Base-by-base conservation (phyloP, 306 rosid species). In the Prunus mongolica region DNA sequence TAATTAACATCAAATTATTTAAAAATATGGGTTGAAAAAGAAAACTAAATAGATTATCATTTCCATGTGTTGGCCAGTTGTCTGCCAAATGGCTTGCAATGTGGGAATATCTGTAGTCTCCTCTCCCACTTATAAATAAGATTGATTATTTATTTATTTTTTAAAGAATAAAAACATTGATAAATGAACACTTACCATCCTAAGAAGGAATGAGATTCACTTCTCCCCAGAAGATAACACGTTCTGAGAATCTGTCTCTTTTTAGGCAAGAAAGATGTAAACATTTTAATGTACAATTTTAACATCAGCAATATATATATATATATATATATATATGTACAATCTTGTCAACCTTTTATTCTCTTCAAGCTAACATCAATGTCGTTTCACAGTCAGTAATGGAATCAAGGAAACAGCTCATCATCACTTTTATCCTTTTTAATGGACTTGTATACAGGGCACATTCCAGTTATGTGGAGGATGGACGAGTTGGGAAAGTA, bases 381-480 rank as follows among this genome's bases (percentile, higher is more conserved):
- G 71, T 77, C 78, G 74, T 52, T 71, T 76, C 65, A 65, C 63
- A 71, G 70, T 73, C 75, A 69, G 45, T 81, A 82, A 76, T 78
- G 93, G 91, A 80, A 86, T 90, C 88, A 88, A 83, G 88, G 93
- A 84, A 87, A 85, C 93, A 86, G 76, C 80, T 66, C 78, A 69
- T 73, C 73, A 72, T 79, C 81, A 76, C 25, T 13, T 61, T 38
- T 34, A 67, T 79, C 16, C 6, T 20, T 13, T 46, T 69, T 57
- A 34, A 65, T 62, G 79, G 82, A 56, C 70, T 38, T 38, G 44
- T 38, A 38, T 38, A 38, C 44, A 38, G 44, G 44, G 44, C 44
- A 38, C 44, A 6, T 38, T 38, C 44, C 9, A 0, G 44, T 38
- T 38, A 1, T 38, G 44, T 38, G 44, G 8, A 38, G 44, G 44